These are phyloP conservation scores for Komagataea norvegica DNA, from an alignment of 1,139 yeast genomes.

Conservation along the genomic window DNA sequence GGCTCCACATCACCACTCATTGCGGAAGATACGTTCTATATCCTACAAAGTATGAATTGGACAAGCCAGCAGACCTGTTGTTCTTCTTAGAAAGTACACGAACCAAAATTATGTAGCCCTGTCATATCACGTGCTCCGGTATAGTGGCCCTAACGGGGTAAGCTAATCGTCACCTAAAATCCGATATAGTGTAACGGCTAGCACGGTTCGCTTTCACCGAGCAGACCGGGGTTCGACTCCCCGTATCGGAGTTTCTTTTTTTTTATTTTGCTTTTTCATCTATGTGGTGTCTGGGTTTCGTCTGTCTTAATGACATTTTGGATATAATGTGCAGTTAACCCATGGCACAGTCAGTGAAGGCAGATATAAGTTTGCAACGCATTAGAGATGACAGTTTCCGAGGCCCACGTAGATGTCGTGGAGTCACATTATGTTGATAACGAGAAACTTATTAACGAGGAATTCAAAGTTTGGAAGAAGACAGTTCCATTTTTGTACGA, in stretches of 20 bases:
- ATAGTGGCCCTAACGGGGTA: background rate
- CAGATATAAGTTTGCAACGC: too few relatives aligned
- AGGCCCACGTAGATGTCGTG: constrained; percentile 8
- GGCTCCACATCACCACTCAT: background rate
- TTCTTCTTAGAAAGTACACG: too few relatives aligned
- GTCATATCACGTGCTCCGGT: background rate
- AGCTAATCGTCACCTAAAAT: constrained; percentile 18
- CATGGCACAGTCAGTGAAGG: background rate
- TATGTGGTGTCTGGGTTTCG: constrained; percentile 2
- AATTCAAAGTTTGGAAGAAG: constrained; percentile 92
- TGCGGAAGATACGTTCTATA: too few relatives aligned
- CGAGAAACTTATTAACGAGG: constrained; percentile 47
- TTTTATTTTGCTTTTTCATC: constrained; percentile 8
- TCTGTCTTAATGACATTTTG: background rate
- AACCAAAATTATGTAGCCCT: too few relatives aligned
- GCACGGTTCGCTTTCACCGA: constrained; percentile 82
- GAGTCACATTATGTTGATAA: constrained; percentile 24
- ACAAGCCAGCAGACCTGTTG: too few relatives aligned
- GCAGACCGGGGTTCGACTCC: constrained; percentile 83
- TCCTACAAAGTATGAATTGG: too few relatives aligned
- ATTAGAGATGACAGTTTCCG: constrained; percentile 7
- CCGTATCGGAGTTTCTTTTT: constrained; percentile 58
- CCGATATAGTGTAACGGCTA: constrained; percentile 81
- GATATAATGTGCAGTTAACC: too few relatives aligned
- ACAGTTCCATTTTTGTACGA: constrained; percentile 88